Evolutionary conservation across 257 asterid genomes (phyloP).

Genomic region (Vinca minor): DNA sequence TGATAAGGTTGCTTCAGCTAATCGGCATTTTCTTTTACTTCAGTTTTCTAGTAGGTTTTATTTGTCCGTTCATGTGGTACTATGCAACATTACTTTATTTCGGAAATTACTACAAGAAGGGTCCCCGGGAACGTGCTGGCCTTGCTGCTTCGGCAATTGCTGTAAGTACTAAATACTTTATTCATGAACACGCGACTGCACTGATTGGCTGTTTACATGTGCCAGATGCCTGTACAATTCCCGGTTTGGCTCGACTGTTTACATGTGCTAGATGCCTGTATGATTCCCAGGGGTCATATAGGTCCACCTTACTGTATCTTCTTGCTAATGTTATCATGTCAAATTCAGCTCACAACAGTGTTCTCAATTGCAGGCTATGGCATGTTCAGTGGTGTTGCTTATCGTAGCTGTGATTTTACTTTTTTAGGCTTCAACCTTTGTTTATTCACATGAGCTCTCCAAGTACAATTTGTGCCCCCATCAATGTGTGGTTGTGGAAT

Average conservation of each 20-base stretch:
- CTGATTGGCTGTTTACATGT: neutral
- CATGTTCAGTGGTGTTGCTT: conserved; percentile 15
- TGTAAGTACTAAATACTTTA: conserved; percentile 44
- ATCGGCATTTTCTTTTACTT: neutral
- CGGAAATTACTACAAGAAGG: conserved; percentile 79
- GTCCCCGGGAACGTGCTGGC: conserved; percentile 96
- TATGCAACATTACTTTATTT: conserved; percentile 81
- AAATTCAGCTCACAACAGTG: neutral
- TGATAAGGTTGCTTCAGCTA: neutral
- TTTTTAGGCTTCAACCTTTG: conserved; percentile 30
- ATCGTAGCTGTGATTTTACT: conserved; percentile 32
- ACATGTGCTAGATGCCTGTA: too few relatives aligned
- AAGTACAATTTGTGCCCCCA: neutral
- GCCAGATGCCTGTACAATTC: too few relatives aligned
- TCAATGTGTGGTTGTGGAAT: conserved; percentile 6
- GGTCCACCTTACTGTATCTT: too few relatives aligned
- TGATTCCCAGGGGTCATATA: too few relatives aligned
- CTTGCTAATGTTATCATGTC: too few relatives aligned
- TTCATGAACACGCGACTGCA: neutral
- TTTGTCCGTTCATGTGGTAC: conserved; percentile 91
- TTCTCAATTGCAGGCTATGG: conserved; percentile 18
- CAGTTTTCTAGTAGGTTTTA: conserved; percentile 71
- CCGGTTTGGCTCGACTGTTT: too few relatives aligned
- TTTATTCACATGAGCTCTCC: conserved; percentile 13
- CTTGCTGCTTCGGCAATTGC: conserved; percentile 97